These are phyloP conservation scores for Diospyros kaki DNA, from an alignment of 148 eudicot species.

Conservation along the genomic window DNA sequence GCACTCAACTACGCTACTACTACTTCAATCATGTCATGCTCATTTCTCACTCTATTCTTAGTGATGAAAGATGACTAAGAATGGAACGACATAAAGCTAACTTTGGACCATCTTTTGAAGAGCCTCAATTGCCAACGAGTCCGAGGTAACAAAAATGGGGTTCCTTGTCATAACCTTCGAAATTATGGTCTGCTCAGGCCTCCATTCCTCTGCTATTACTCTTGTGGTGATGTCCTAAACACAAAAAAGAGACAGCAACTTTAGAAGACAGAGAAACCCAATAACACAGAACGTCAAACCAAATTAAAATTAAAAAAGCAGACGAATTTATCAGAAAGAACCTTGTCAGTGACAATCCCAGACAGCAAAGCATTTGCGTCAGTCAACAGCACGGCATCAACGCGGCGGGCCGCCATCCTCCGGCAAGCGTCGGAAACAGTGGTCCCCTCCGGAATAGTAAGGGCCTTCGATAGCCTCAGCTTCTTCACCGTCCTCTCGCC, in stretches of 20 bases:
- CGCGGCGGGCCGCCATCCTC: slow-evolving; percentile 89
- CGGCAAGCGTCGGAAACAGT: slow-evolving; percentile 89
- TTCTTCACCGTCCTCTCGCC: slow-evolving; percentile 98
- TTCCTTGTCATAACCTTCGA: slow-evolving; percentile 95
- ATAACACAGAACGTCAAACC: not conserved
- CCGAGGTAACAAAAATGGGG: slow-evolving; percentile 85
- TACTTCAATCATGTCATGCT: not conserved
- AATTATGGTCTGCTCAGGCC: slow-evolving; percentile 77
- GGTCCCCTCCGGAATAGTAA: slow-evolving; percentile 93
- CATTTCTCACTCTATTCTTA: not conserved
- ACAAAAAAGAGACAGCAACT: not conserved
- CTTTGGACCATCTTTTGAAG: slow-evolving; percentile 98
- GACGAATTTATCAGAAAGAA: slow-evolving; percentile 19
- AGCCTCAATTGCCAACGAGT: slow-evolving; percentile 89
- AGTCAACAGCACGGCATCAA: slow-evolving; percentile 87
- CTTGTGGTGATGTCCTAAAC: slow-evolving; percentile 78
- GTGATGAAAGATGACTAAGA: not conserved
- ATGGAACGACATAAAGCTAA: slow-evolving; percentile 14
- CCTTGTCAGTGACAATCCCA: slow-evolving; percentile 94
- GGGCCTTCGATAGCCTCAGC: slow-evolving; percentile 82
- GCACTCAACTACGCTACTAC: no score
- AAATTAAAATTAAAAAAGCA: not conserved
- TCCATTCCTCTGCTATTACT: slow-evolving; percentile 86
- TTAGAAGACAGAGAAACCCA: not conserved
- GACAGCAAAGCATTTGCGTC: slow-evolving; percentile 94